Evolutionary conservation across 2,329 filamentous ascomycete species (phyloP), one percentile per base, ranked within the genome.

Genomic region (Colletotrichum coccodes): DNA sequence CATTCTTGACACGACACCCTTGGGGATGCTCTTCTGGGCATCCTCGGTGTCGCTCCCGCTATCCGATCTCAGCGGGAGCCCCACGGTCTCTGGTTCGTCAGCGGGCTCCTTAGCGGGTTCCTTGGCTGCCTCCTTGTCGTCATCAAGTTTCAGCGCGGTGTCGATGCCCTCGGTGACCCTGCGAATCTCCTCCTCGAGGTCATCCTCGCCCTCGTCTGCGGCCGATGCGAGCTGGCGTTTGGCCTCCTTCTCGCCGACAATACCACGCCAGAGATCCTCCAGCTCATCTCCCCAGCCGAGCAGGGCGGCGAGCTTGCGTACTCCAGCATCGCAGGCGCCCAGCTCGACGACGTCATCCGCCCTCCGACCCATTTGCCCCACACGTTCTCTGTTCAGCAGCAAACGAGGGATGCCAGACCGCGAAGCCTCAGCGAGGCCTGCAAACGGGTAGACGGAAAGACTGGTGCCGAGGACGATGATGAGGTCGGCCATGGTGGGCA

Each of bases 391-490:
- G 78, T 99, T 99, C 79, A 99, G 93, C 23, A 99, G 84, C 2
- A 99, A 82, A 11, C 96, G 88, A 0, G 95, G 96, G 3, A 87
- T 88, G 1, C 83, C 84, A 1, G 90, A 85, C 3, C 78, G 75
- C 26, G 90, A 90, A 72, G 91, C 82, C 16, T 86, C 81, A 0
- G 95, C 95, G 57, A 98, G 82, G 53, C 90, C 90, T 1, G 95
- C 94, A 78, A 99, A 99, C 0, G 96, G 96, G 71, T 95, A 93
- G 2, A 98, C 95, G 0, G 86, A 89, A 68, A 98, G 81, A 75
- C 94, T 97, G 0, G 95, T 98, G 2, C 96, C 96, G 84, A 98
- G 91, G 26, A 98, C 87, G 60, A 98, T 91, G 47, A 92, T 88
- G 3, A 98, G 81, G 76, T 97, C 94, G 0, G 94, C 92, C 74